Evolutionary conservation across 495 filamentous ascomycete species (phyloP).

Genomic region (Tuber umbilicatum): DNA sequence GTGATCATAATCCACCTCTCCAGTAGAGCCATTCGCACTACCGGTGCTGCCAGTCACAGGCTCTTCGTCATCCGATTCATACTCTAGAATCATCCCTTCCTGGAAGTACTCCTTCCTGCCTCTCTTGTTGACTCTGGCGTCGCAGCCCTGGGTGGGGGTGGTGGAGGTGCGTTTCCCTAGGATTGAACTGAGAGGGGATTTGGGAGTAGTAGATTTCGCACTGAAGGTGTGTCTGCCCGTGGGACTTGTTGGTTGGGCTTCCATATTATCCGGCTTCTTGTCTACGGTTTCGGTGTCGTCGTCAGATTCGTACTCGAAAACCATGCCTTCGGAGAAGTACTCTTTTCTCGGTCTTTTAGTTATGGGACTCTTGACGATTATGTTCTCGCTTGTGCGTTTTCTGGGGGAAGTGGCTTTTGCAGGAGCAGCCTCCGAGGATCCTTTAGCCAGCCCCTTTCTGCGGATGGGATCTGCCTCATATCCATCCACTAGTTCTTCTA

Average conservation of each 20-base stretch:
- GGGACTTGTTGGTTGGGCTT: neutral
- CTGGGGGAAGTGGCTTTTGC: neutral
- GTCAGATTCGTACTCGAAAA: neutral
- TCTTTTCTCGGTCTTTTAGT: neutral
- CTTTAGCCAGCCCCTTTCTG: neutral
- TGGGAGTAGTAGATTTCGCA: no score
- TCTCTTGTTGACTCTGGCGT: neutral
- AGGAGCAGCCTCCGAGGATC: neutral
- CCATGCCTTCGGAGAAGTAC: neutral
- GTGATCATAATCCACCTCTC: no score
- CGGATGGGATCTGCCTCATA: no score
- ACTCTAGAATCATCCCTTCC: neutral
- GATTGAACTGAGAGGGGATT: neutral
- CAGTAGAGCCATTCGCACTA: no score
- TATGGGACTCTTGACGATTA: neutral
- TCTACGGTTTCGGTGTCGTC: neutral
- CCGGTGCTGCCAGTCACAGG: no score
- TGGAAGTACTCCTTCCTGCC: neutral
- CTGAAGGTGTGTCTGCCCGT: no score
- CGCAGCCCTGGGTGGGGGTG: neutral
- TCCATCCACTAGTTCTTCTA: no score
- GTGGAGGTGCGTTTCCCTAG: neutral
- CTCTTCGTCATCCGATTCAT: neutral
- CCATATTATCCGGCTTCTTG: neutral
- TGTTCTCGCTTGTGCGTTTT: neutral